Evolutionary conservation across 495 filamentous ascomycete genomes (phyloP), one percentile per base, ranked within the genome.

Genomic region (Aspergillus mulundensis): DNA sequence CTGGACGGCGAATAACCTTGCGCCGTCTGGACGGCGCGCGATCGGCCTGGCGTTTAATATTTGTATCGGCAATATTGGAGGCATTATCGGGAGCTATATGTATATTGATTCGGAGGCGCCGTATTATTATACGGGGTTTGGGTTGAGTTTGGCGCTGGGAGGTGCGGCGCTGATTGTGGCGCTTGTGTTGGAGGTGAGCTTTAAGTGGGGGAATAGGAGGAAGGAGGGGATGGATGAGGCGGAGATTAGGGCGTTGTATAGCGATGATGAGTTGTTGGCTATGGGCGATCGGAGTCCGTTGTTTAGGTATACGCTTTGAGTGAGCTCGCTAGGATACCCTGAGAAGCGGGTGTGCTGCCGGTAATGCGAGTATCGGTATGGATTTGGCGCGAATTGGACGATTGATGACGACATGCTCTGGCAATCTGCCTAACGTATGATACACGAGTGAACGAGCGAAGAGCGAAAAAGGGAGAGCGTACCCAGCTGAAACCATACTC

Each of bases 221-320:
- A 72, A 69, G 46, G 57, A 12, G 7, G 54, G 43, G 18, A 36
- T 74, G 19, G 53, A 18, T 19, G 73, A 69, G 59, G 59, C 48
- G 20, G 72, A 71, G 50, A 61, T 70, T 25, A 55, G 63, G 39
- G 65, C 57, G 47, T 66, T 50, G 42, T 76, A 70, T 39, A 65
- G 46, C 0, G 66, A 74, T 38, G 70, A 70, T 14, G 58, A 74
- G 53, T 46, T 77, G 47, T 57, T 74, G 32, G 66, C 70, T 14
- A 66, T 78, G 71, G 77, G 75, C 0, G 73, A 77, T 60, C 67
- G 67, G 59, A 69, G 64, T 12, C 73, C 75, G 6, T 52, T 73
- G 15, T 77, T 75, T 59, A 71, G 62, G 61, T 74, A 76, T 54
- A 67, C 63, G 0, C 50, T 70, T 7, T 61, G 40, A 54, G 4